These are phyloP conservation scores for Candida lessepsii DNA, from an alignment of 805 yeast genomes.

Conservation along the genomic window DNA sequence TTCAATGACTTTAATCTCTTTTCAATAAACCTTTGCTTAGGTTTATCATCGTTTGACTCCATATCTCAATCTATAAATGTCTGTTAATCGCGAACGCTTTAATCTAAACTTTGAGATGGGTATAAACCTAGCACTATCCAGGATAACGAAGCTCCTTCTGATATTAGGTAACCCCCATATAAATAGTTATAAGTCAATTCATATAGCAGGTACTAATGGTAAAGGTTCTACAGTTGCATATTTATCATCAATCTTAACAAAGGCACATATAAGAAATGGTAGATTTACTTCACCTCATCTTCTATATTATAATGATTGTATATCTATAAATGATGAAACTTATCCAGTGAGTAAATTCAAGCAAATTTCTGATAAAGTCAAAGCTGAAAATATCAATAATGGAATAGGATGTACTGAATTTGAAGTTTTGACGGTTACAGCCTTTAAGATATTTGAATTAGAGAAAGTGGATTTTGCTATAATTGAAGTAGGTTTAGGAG, in stretches of 20 bases:
- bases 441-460: constrained; percentile 68
- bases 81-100: no score
- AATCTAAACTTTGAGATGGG: constrained; percentile 26
- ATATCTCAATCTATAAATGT: no score
- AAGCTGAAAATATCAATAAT: constrained; percentile 34
- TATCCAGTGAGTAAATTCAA: constrained; percentile 49
- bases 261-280: constrained; percentile 56
- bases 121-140: constrained; percentile 38
- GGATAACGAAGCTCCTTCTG: constrained; percentile 31
- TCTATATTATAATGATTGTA: constrained; percentile 69
- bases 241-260: constrained; percentile 59
- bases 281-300: constrained; percentile 90
- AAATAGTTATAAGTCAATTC: constrained; percentile 61
- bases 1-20: constrained; percentile 52
- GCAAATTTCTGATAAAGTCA: constrained; percentile 43
- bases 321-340: constrained; percentile 60
- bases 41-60: background rate
- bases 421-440: constrained; percentile 82
- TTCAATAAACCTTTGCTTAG: constrained; percentile 39
- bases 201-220: constrained; percentile 95
- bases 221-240: constrained; percentile 93
- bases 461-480: constrained; percentile 69
- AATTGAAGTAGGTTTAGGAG: constrained; percentile 95
- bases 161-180: constrained; percentile 69
- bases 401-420: constrained; percentile 78